Base-by-base conservation (phyloP, 441 rosid genomes). In the Eutrema salsugineum region DNA sequence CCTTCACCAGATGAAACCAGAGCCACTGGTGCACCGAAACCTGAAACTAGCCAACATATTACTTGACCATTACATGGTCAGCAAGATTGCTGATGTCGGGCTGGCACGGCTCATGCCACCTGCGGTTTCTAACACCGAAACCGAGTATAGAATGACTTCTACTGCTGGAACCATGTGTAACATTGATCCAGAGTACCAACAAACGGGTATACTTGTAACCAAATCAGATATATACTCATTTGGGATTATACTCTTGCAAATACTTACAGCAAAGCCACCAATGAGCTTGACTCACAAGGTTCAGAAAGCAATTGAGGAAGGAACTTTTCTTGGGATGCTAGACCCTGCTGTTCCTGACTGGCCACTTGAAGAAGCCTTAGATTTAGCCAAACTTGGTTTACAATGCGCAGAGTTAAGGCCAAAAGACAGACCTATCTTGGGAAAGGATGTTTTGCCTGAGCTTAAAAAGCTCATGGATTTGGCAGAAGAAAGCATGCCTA, bases 181-280 rank as follows among this genome's bases (percentile, higher is more conserved):
- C 73, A 91, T 94, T 54, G 96, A 94, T 75, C 98, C 98, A 6
- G 97, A 91, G 47, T 94, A 94, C 69, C 97, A 86, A 69, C 88
- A 89, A 68, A 91, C 95, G 0, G 93, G 96, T 78, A 84, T 94
- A 92, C 87, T 89, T 12, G 95, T 94, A 22, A 78, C 72, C 28
- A 91, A 84, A 75, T 91, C 96, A 2, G 93, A 94, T 74, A 48
- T 91, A 35, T 91, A 90, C 84, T 86, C 97, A 11, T 78, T 91
- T 1, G 98, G 97, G 15, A 61, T 91, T 73, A 22, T 86, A 81
- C 86, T 94, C 62, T 86, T 94, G 30, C 96, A 91, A 63, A 77
- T 86, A 36, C 83, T 94, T 73, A 91, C 97, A 7, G 91, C 90
- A 20, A 89, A 77, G 76, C 83, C 93, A 46, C 94, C 95, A 19